Evolutionary conservation across 306 rosid species (phyloP).

Genomic region (Boehmeria nivea): DNA sequence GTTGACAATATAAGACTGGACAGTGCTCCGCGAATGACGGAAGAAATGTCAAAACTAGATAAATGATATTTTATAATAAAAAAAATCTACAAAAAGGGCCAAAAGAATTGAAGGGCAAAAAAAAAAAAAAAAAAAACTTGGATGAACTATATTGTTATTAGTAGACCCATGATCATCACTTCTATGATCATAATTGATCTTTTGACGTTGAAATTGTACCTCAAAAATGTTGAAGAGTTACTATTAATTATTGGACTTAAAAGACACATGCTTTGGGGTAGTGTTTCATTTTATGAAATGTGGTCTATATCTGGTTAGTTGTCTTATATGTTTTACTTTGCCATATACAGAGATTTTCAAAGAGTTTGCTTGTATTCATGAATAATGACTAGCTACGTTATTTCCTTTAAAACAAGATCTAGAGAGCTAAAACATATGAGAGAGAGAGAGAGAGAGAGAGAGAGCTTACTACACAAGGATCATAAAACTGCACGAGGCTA

Average conservation of each 20-base stretch:
- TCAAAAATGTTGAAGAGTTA: neutral
- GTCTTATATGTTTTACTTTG: no score
- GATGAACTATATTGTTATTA: no score
- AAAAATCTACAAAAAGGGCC: neutral
- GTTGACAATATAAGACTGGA: neutral
- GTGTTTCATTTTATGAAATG: neutral
- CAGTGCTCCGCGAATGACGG: conserved; percentile 9
- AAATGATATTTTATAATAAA: neutral
- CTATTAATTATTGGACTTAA: neutral
- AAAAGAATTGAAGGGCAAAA: neutral
- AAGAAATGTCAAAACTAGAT: neutral
- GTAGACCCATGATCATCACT: neutral
- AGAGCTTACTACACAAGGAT: no score
- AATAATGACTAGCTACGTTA: no score
- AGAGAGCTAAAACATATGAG: no score
- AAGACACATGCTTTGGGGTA: neutral
- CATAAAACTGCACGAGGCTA: no score
- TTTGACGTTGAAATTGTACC: neutral
- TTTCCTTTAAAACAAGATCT: no score
- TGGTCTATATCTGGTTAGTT: neutral
- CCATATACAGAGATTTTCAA: no score
- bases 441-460: no score
- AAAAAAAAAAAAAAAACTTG: neutral
- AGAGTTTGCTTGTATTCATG: no score
- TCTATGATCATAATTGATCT: neutral